Conservation (phyloP, 176 grass and related monocot genomes). For the Bothriochloa decipiens region DNA sequence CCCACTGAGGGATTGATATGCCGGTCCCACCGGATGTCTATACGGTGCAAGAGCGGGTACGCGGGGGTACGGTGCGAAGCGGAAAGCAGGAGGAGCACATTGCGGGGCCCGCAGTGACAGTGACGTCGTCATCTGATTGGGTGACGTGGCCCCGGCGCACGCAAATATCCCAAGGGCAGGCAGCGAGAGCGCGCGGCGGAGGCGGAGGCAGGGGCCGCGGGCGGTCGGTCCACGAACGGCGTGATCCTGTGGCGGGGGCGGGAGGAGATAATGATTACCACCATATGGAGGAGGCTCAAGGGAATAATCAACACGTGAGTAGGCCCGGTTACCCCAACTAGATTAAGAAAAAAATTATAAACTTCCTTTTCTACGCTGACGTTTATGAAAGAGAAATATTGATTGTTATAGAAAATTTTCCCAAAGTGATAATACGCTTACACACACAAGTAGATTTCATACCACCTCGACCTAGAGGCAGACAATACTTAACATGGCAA, state of each 20-base stretch:
- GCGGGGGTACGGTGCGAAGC: not conserved
- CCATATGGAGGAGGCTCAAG: constrained; percentile 12
- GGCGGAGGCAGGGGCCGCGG: not conserved
- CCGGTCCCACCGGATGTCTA: not conserved
- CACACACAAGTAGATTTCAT: not conserved
- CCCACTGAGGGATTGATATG: accelerated
- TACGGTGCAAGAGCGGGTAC: not conserved
- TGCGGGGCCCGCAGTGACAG: constrained; percentile 14
- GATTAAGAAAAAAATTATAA: too few species aligned
- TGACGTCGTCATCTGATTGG: constrained; percentile 13
- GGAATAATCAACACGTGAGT: constrained; percentile 27
- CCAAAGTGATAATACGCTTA: not conserved
- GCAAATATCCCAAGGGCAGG: not conserved
- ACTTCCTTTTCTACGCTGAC: not conserved
- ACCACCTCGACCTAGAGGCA: not conserved
- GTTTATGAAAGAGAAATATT: not conserved
- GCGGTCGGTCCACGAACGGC: constrained; percentile 1
- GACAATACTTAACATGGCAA: not conserved
- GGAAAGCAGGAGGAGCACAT: not conserved
- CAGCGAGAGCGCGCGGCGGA: not conserved
- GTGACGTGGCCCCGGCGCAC: constrained; percentile 38
- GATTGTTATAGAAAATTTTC: not conserved
- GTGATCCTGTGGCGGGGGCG: constrained; percentile 17
- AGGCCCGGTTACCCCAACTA: not conserved
- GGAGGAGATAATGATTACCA: constrained; percentile 26